Percentiles rank a stretch among this genome's conserved stretches.
phyloP scores from a whole-genome alignment of 2,329 filamentous ascomycete species.

The Colletotrichum plurivorum region DNA sequence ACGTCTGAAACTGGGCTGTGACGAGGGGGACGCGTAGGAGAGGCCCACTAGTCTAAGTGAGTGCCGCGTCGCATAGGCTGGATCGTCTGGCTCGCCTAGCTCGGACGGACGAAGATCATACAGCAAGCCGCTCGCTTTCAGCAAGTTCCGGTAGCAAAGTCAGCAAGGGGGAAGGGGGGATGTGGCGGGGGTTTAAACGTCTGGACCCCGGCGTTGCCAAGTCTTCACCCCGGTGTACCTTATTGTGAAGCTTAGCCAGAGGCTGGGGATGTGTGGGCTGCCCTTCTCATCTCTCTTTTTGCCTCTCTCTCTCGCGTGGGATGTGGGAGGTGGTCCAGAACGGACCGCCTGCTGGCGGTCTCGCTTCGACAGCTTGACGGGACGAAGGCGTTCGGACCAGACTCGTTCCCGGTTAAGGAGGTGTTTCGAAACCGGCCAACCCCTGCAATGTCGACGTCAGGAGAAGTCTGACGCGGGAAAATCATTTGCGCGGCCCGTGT shows the following conservation, averaged over 20 bases:
- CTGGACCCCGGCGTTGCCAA: constrained; percentile 29
- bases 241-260: constrained; percentile 35
- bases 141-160: constrained; percentile 39
- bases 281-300: too few relatives aligned
- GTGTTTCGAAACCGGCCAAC: constrained; percentile 36
- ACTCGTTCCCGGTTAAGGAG: constrained; percentile 32
- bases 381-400: constrained; percentile 37
- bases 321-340: constrained; percentile 21
- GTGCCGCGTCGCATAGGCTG: constrained; percentile 25
- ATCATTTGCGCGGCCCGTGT: constrained; percentile 23
- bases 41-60: constrained; percentile 33
- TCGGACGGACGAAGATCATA: constrained; percentile 36
- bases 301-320: constrained; percentile 1
- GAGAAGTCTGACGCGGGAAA: constrained; percentile 20
- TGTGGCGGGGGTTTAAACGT: constrained; percentile 18
- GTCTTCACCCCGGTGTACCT: constrained; percentile 37
- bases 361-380: constrained; percentile 18
- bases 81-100: background rate
- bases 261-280: constrained; percentile 12
- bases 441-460: constrained; percentile 23
- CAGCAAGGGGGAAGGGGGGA: constrained; percentile 26
- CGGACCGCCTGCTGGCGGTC: constrained; percentile 14
- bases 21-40: constrained; percentile 35
- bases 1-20: constrained; percentile 39
- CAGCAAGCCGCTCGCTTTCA: constrained; percentile 31